These are phyloP conservation scores for Gossypioides kirkii DNA, from an alignment of 345 rosid species.

Conservation along the genomic window DNA sequence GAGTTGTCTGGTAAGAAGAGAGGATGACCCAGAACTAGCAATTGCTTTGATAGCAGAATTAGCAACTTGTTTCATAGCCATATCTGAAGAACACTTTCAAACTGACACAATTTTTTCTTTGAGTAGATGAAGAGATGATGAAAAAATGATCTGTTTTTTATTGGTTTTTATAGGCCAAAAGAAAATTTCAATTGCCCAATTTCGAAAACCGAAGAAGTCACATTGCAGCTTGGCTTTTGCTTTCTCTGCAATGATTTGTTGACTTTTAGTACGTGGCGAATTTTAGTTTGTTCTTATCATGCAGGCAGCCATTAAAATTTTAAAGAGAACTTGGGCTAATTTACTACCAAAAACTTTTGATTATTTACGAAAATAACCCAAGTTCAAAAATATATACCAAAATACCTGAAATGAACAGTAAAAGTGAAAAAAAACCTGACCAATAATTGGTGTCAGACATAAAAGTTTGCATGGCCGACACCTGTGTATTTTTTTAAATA, in stretches of 20 bases:
- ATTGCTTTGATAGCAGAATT: slow-evolving; percentile 47
- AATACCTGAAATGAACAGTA: too few species aligned
- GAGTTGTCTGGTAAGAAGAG: slow-evolving; percentile 38
- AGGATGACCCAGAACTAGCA: slow-evolving; percentile 31
- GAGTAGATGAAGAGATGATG: not conserved
- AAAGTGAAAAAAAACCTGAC: too few species aligned
- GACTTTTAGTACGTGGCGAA: not conserved
- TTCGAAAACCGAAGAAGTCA: not conserved
- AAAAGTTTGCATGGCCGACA: too few species aligned
- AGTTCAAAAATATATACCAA: too few species aligned
- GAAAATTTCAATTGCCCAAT: not conserved
- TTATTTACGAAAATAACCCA: too few species aligned
- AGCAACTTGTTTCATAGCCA: slow-evolving; percentile 60
- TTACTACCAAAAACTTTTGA: too few species aligned
- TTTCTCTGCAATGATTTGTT: not conserved
- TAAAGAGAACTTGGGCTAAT: too few species aligned
- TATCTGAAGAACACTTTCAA: slow-evolving; percentile 8
- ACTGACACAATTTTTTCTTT: not conserved
- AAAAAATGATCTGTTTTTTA: not conserved
- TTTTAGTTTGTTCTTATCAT: not conserved
- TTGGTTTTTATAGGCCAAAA: not conserved
- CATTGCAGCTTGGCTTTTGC: not conserved
- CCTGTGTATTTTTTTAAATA: too few species aligned
- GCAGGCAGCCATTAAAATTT: not conserved
- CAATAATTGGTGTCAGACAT: too few species aligned